These are phyloP conservation scores for Mimosa pudica DNA, from an alignment of 306 rosid genomes.

Conservation along the genomic window DNA sequence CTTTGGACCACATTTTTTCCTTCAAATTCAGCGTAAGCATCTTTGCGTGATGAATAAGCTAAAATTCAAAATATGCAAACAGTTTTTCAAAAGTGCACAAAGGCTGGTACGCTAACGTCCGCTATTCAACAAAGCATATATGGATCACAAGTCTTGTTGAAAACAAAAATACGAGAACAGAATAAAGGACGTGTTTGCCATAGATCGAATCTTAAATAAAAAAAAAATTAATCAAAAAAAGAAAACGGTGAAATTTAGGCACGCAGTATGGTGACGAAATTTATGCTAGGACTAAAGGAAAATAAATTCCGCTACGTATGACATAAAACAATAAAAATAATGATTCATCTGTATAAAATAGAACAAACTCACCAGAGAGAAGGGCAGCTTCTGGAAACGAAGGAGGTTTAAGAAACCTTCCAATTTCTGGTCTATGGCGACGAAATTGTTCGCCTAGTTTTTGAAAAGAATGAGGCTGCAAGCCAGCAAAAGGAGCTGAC, in stretches of 20 bases:
- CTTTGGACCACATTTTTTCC: constrained; percentile 3
- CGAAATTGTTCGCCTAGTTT: background rate
- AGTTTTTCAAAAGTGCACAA: background rate
- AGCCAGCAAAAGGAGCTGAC: background rate
- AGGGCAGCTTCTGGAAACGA: constrained; percentile 14
- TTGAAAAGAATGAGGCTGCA: background rate
- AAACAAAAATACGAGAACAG: background rate
- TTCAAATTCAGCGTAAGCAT: background rate
- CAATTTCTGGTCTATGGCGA: background rate
- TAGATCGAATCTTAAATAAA: constrained; percentile 4
- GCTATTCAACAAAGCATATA: background rate
- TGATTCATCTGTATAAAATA: constrained; percentile 3
- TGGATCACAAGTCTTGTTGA: background rate
- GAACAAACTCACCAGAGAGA: constrained; percentile 51
- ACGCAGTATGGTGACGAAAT: too few species aligned
- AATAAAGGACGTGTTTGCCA: background rate
- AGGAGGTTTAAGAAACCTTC: constrained; percentile 11
- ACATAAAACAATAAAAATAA: constrained; percentile 7
- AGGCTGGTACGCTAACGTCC: background rate
- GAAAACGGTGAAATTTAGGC: too few species aligned
- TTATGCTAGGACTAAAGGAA: background rate
- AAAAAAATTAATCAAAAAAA: background rate
- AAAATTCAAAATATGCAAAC: background rate
- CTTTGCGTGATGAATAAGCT: background rate
- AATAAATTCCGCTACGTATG: constrained; percentile 13